Conservation (phyloP, 2,329 filamentous ascomycete species). For the Colletotrichum lini region DNA sequence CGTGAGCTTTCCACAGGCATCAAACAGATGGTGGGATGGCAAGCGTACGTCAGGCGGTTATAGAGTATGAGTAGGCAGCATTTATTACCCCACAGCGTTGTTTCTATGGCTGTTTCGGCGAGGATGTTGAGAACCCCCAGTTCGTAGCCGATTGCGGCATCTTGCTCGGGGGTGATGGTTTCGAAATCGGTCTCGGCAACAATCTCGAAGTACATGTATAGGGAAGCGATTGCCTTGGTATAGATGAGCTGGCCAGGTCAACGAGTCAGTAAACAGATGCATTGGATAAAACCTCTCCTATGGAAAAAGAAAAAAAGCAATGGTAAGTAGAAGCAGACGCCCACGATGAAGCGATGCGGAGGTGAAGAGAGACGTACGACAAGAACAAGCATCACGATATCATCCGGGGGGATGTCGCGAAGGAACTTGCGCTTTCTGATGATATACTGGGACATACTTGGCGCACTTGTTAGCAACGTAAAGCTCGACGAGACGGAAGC, state of each 20-base stretch:
- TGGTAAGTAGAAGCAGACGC: background rate
- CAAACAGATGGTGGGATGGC: background rate
- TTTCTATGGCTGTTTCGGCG: slow-evolving; percentile 35
- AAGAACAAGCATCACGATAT: slow-evolving; percentile 30
- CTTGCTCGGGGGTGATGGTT: slow-evolving; percentile 11
- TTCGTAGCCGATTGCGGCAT: slow-evolving; percentile 7
- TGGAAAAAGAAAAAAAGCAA: background rate
- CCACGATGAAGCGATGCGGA: background rate
- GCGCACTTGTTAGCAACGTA: background rate
- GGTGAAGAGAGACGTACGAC: slow-evolving; percentile 5
- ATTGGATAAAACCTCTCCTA: too few species aligned
- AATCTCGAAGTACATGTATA: slow-evolving; percentile 32
- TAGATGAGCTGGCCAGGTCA: slow-evolving; percentile 3
- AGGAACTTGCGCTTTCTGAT: slow-evolving; percentile 33
- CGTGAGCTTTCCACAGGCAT: slow-evolving; percentile 4
- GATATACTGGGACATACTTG: slow-evolving; percentile 33
- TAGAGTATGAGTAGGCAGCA: slow-evolving; percentile 36
- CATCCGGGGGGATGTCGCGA: slow-evolving; percentile 28
- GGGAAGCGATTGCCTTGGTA: slow-evolving; percentile 3
- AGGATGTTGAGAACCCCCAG: slow-evolving; percentile 35
- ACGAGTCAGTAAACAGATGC: background rate
- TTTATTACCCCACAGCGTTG: slow-evolving; percentile 40
- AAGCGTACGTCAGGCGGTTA: slow-evolving; percentile 29
- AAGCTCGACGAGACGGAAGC: background rate
- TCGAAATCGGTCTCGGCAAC: slow-evolving; percentile 1